These are phyloP conservation scores for Trametes hirsuta DNA, from an alignment of 1,284 basidiomycete species.

Conservation along the genomic window DNA sequence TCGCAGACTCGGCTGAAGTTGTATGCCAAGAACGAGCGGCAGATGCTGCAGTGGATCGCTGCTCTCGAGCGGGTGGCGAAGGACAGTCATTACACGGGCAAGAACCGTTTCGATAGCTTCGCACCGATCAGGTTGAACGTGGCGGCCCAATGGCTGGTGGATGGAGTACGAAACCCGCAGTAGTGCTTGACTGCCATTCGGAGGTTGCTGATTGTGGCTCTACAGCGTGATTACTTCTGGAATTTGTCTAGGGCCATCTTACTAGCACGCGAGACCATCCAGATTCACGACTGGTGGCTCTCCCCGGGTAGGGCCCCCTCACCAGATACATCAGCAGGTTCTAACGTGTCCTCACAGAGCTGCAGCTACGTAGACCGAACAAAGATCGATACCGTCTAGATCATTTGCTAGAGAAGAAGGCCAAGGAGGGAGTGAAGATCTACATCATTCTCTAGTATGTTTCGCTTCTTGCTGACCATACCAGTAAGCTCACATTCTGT, in stretches of 20 bases:
- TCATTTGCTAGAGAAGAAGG: conserved; percentile 87
- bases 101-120: conserved; percentile 92
- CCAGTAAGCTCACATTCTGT: conserved; percentile 2
- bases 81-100: conserved; percentile 79
- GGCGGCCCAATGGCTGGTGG: conserved; percentile 98
- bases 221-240: conserved; percentile 94
- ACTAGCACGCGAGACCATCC: conserved; percentile 87
- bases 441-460: conserved; percentile 92
- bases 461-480: neutral
- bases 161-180: conserved; percentile 66
- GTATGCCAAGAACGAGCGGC: conserved; percentile 90
- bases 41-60: conserved; percentile 98
- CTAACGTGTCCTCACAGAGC: conserved; percentile 52
- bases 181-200: neutral
- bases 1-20: conserved; percentile 90
- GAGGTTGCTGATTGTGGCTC: conserved; percentile 6
- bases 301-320: conserved; percentile 63
- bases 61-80: conserved; percentile 85
- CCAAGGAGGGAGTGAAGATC: conserved; percentile 95
- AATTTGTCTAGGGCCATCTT: conserved; percentile 93
- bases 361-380: conserved; percentile 83
- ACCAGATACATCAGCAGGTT: neutral
- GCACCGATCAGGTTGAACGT: conserved; percentile 94
- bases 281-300: conserved; percentile 97
- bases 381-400: conserved; percentile 92